These are phyloP conservation scores for Kentomonas sorsogonicus DNA, from an alignment of 208 protist species.

Conservation along the genomic window DNA sequence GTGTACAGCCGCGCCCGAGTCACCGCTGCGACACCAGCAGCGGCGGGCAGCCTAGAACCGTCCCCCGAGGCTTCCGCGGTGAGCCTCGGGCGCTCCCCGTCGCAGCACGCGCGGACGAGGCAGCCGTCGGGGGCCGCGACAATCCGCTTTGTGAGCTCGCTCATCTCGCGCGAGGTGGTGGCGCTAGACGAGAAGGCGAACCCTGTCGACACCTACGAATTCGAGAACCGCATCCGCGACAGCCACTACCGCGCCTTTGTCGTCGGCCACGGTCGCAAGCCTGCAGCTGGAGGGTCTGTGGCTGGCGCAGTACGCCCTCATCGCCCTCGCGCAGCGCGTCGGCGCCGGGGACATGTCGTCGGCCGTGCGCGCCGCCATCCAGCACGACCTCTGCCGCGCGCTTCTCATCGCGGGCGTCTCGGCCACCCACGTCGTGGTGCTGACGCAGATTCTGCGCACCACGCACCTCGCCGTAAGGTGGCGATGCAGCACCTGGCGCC, in stretches of 20 bases:
- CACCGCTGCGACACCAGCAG: too few relatives aligned
- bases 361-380: constrained; percentile 39
- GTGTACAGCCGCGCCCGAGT: too few relatives aligned
- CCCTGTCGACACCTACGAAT: constrained; percentile 12
- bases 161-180: constrained; percentile 39
- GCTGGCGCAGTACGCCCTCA: constrained; percentile 59
- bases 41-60: too few relatives aligned
- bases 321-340: constrained; percentile 32
- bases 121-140: constrained; percentile 18
- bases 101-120: constrained; percentile 3
- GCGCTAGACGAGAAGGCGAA: constrained; percentile 26
- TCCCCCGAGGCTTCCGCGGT: too few relatives aligned
- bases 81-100: constrained; percentile 7
- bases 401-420: constrained; percentile 63
- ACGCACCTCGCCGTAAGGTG: constrained; percentile 59
- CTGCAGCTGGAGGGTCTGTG: constrained; percentile 76
- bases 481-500: constrained; percentile 52
- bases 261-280: constrained; percentile 16
- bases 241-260: constrained; percentile 1
- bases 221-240: background rate
- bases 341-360: constrained; percentile 10
- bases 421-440: constrained; percentile 65
- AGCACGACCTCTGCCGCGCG: constrained; percentile 69
- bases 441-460: constrained; percentile 77
- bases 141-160: constrained; percentile 39